A percentile compares a stretch with the other conserved stretches of the same genome.
These are phyloP conservation scores for Trametes maxima DNA, from an alignment of 768 basidiomycete genomes.

Conservation along the genomic window DNA sequence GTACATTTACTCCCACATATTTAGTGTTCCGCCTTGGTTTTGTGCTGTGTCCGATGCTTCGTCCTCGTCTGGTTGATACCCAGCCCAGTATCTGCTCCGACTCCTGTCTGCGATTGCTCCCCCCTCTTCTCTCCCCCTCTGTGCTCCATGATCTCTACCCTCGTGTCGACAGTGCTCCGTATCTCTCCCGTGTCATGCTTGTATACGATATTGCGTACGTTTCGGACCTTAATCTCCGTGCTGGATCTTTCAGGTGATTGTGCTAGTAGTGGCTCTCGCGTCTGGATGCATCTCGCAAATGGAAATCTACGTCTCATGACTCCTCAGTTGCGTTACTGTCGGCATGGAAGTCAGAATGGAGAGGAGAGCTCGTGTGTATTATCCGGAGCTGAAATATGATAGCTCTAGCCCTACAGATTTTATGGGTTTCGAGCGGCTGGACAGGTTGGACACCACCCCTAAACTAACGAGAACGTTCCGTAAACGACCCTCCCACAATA, in stretches of 20 bases:
- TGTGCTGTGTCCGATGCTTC: slow-evolving; percentile 6
- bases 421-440: slow-evolving; percentile 83
- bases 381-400: slow-evolving; percentile 82
- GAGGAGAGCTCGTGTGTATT: slow-evolving; percentile 6
- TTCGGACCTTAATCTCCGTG: slow-evolving; percentile 17
- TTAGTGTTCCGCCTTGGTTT: slow-evolving; percentile 1
- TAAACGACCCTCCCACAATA: slow-evolving; percentile 94
- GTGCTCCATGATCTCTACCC: background rate
- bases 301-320: slow-evolving; percentile 4
- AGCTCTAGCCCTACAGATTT: slow-evolving; percentile 90
- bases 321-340: background rate
- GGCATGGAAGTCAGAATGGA: background rate
- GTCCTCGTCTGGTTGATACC: slow-evolving; percentile 11
- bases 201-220: slow-evolving; percentile 20
- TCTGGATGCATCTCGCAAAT: slow-evolving; percentile 18
- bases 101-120: background rate
- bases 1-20: slow-evolving; percentile 3
- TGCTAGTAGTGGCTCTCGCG: slow-evolving; percentile 13
- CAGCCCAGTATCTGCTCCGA: slow-evolving; percentile 5
- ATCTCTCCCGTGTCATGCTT: slow-evolving; percentile 1
- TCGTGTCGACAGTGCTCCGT: background rate
- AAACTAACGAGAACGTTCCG: slow-evolving; percentile 87
- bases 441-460: slow-evolving; percentile 89
- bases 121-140: background rate
- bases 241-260: slow-evolving; percentile 21